Evolutionary conservation across 768 basidiomycete genomes (phyloP).

Genomic region (Jaapia argillacea): DNA sequence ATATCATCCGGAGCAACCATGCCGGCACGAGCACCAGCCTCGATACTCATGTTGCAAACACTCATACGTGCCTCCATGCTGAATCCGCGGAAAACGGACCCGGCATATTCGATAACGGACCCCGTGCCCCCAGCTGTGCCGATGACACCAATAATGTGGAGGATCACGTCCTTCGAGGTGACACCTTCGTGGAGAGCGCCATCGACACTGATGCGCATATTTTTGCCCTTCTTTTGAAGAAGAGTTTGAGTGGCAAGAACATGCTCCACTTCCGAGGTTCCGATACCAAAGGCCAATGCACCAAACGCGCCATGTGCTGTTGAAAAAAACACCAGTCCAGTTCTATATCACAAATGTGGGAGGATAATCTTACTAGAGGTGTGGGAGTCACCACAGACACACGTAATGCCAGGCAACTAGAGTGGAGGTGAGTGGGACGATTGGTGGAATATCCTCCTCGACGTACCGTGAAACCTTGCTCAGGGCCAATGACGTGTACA

Average conservation of each 20-base stretch:
- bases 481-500: conserved; percentile 56
- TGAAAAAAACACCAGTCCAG: conserved; percentile 1
- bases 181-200: conserved; percentile 45
- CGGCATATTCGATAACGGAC: conserved; percentile 54
- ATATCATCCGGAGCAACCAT: conserved; percentile 59
- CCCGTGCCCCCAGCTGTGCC: conserved; percentile 60
- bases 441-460: background rate
- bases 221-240: conserved; percentile 51
- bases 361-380: conserved; percentile 34
- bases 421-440: background rate
- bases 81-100: conserved; percentile 41
- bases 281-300: conserved; percentile 58
- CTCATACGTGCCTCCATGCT: conserved; percentile 57
- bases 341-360: background rate
- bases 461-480: conserved; percentile 51
- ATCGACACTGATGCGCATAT: conserved; percentile 57
- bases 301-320: conserved; percentile 58
- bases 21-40: conserved; percentile 54
- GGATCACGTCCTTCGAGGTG: conserved; percentile 53
- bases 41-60: conserved; percentile 62
- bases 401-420: conserved; percentile 34
- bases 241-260: conserved; percentile 60
- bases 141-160: conserved; percentile 55
- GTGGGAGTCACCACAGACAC: conserved; percentile 58
- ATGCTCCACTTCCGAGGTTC: conserved; percentile 61